Evolutionary conservation across 495 filamentous ascomycete genomes (phyloP).

Genomic region (Thermothielavioides terrestris): DNA sequence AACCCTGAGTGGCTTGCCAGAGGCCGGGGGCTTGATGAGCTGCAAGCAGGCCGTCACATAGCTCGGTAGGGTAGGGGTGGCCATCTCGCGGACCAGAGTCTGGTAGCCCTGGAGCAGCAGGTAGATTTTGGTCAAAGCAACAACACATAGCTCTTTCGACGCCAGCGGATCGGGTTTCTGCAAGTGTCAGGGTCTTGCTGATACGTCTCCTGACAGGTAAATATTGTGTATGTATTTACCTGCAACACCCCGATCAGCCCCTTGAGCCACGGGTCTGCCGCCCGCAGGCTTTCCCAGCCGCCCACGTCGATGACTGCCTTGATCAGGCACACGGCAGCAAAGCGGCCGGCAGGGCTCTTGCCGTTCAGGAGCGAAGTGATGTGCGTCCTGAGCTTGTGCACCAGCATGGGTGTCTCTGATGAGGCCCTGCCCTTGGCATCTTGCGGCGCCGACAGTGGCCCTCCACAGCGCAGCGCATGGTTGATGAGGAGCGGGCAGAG

Average conservation of each 20-base stretch:
- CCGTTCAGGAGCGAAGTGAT: slow-evolving; percentile 68
- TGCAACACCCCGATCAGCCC: slow-evolving; percentile 60
- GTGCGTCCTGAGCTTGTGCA: slow-evolving; percentile 73
- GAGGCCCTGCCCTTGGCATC: slow-evolving; percentile 43
- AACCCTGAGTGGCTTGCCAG: slow-evolving; percentile 31
- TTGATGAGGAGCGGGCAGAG: slow-evolving; percentile 52
- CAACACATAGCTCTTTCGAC: slow-evolving; percentile 62
- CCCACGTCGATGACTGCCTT: slow-evolving; percentile 76
- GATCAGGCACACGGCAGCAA: slow-evolving; percentile 64
- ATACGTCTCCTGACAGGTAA: too few species aligned
- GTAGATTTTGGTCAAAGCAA: slow-evolving; percentile 74
- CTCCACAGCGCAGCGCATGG: slow-evolving; percentile 52
- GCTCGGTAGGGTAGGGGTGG: slow-evolving; percentile 67
- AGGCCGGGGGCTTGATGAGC: slow-evolving; percentile 44
- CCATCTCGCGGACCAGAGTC: slow-evolving; percentile 77
- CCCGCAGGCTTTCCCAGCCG: slow-evolving; percentile 66
- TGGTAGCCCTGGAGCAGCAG: slow-evolving; percentile 69
- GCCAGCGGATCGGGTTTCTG: slow-evolving; percentile 69
- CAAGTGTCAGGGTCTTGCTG: slow-evolving; percentile 7
- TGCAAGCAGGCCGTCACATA: slow-evolving; percentile 68
- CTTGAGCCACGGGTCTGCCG: slow-evolving; percentile 61
- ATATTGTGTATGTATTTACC: slow-evolving; percentile 46
- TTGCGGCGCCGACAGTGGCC: slow-evolving; percentile 45
- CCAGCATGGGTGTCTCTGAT: slow-evolving; percentile 52
- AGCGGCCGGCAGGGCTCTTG: slow-evolving; percentile 60